Conservation (phyloP, 2,329 filamentous ascomycete species). For the Monosporascus ibericus region DNA sequence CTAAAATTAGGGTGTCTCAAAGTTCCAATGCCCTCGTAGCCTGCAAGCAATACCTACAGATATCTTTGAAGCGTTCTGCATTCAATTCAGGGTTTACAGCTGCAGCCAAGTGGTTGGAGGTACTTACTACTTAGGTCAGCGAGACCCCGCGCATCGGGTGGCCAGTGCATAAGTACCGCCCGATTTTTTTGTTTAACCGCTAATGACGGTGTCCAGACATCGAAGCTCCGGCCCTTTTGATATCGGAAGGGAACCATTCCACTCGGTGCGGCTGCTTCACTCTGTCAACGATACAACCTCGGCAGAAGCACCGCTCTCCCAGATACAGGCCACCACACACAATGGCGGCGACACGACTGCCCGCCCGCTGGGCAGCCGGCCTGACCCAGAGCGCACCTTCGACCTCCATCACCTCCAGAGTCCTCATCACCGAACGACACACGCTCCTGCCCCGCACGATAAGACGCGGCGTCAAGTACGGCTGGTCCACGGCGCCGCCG, state of each 20-base stretch:
- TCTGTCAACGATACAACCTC: background rate
- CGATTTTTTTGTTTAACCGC: background rate
- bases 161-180: background rate
- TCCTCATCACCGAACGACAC: slow-evolving; percentile 25
- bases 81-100: no score
- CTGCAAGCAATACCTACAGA: no score
- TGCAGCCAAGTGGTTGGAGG: no score
- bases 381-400: slow-evolving; percentile 21
- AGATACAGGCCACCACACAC: slow-evolving; percentile 13
- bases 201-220: background rate
- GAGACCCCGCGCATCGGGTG: no score
- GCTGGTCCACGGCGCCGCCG: slow-evolving; percentile 52
- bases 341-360: slow-evolving; percentile 44
- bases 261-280: background rate
- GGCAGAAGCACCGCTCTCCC: background rate
- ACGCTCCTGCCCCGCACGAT: slow-evolving; percentile 40
- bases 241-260: background rate
- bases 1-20: no score
- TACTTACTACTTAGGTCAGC: no score
- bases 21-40: no score
- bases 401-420: slow-evolving; percentile 18
- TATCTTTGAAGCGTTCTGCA: no score
- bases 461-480: slow-evolving; percentile 48
- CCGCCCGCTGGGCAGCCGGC: slow-evolving; percentile 37
- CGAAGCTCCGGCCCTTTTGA: background rate